These are phyloP conservation scores for Ilex paraguariensis DNA, from an alignment of 305 asterid genomes.

Conservation along the genomic window DNA sequence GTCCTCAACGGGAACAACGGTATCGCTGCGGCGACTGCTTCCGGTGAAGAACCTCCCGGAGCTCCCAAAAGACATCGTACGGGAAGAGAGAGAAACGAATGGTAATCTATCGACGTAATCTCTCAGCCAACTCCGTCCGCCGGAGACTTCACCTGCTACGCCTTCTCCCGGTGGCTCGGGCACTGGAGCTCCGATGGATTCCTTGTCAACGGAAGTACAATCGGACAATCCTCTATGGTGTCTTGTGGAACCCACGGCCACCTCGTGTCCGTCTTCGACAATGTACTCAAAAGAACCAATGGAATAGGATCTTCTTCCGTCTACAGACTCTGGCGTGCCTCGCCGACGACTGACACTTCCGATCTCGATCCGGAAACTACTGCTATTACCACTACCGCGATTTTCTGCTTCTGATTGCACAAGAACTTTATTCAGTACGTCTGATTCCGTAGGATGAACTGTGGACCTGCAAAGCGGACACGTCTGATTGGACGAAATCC, in stretches of 20 bases:
- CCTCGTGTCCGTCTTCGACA: constrained; percentile 60
- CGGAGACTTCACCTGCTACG: constrained; percentile 50
- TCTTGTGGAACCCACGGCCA: constrained; percentile 40
- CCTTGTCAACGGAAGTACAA: constrained; percentile 50
- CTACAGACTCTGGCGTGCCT: constrained; percentile 23
- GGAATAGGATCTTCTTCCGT: constrained; percentile 54
- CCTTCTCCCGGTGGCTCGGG: constrained; percentile 59
- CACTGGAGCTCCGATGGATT: constrained; percentile 36
- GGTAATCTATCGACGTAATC: constrained; percentile 66
- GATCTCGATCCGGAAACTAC: constrained; percentile 69
- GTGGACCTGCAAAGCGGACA: constrained; percentile 88
- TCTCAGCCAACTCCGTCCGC: constrained; percentile 67
- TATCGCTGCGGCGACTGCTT: constrained; percentile 75
- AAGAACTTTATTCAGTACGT: constrained; percentile 45
- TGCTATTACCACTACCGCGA: constrained; percentile 22
- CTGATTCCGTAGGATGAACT: constrained; percentile 59
- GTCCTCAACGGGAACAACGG: constrained; percentile 47
- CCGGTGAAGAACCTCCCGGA: constrained; percentile 78
- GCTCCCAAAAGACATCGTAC: constrained; percentile 67
- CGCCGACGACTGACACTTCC: constrained; percentile 70
- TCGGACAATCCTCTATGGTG: constrained; percentile 48
- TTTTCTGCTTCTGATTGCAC: constrained; percentile 16
- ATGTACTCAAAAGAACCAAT: constrained; percentile 78
- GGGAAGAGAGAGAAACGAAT: constrained; percentile 46
- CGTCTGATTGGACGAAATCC: constrained; percentile 70